Evolutionary conservation across 2,329 filamentous ascomycete species (phyloP), one percentile per base, ranked within the genome.

Genomic region (Penicillium italicum): DNA sequence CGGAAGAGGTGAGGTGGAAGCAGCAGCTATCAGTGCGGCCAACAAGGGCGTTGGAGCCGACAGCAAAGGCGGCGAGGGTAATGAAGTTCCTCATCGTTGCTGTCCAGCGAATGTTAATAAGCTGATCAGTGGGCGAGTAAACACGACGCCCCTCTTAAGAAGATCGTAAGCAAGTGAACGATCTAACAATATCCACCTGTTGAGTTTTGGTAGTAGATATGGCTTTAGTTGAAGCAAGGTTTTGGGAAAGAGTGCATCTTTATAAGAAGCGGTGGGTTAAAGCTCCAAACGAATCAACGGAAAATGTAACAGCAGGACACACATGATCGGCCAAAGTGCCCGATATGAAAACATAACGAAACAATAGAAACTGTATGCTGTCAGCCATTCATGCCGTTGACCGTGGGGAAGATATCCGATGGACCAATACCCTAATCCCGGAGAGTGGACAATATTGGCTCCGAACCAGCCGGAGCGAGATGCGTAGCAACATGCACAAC

Each of bases 1-100:
- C 81, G 36, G 74, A 74, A 34, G 81, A 79, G 5, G 73, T 76
- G 34, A 86, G 65, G 56, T 77, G 73, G 70, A 86, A 85, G 59
- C 78, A 79, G 65, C 82, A 82, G 44, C 67, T 72, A 37, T 68
- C 69, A 46, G 65, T 61, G 44, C 75, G 69, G 55, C 69, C 56
- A 53, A 75, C 67, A 26, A 77, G 67, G 44, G 77, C 78, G 60
- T 79, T 76, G 52, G 75, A 72, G 41, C 74, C 72, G 38, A 69
- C 68, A 59, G 73, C 66, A 24, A 78, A 70, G 49, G 73, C 72
- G 42, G 74, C 69, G 41, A 74, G 53, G 44, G 71, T 66, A 55
- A 70, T 60, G 56, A 77, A 62, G 47, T 66, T 69, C 64, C 72
- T 76, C 74, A 79, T 78, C 14, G 12, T 36, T 54, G 45, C 38